Evolutionary conservation across 2,329 filamentous ascomycete species (phyloP).

Genomic region (Aspergillus viridinutans): DNA sequence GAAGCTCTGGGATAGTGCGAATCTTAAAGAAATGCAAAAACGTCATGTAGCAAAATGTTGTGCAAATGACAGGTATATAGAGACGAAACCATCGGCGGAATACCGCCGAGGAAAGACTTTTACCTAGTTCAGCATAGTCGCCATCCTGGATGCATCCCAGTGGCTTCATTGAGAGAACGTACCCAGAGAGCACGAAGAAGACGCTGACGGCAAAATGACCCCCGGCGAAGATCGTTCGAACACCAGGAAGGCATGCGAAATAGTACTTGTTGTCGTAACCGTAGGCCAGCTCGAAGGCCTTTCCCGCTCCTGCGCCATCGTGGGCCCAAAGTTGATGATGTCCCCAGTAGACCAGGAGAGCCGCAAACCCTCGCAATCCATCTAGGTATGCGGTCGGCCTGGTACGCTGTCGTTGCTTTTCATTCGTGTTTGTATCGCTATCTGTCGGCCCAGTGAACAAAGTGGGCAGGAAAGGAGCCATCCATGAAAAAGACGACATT

Average conservation of each 20-base stretch:
- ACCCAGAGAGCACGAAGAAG: too few relatives aligned
- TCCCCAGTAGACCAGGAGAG: conserved; percentile 62
- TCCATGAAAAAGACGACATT: too few relatives aligned
- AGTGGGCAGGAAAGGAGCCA: too few relatives aligned
- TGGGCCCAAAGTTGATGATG: conserved; percentile 60
- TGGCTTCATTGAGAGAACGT: too few relatives aligned
- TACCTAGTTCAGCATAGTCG: too few relatives aligned
- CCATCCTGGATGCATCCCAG: too few relatives aligned
- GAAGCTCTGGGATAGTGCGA: conserved; percentile 38
- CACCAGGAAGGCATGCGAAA: conserved; percentile 51
- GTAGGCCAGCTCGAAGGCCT: conserved; percentile 52
- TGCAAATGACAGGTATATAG: too few relatives aligned
- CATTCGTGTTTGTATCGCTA: too few relatives aligned
- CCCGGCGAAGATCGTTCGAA: conserved; percentile 59
- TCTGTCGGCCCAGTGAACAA: too few relatives aligned
- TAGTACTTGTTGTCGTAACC: conserved; percentile 41
- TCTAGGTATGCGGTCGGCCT: conserved; percentile 60
- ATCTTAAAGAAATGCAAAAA: conserved; percentile 40
- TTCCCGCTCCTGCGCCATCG: conserved; percentile 12
- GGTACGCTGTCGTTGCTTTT: conserved; percentile 27
- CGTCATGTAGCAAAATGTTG: too few relatives aligned
- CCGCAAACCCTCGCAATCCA: conserved; percentile 63
- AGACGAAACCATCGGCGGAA: too few relatives aligned
- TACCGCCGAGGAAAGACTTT: too few relatives aligned
- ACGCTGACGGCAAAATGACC: conserved; percentile 54